A percentile compares a stretch with the other conserved stretches of the same genome.
These are phyloP conservation scores for Lolium rigidum DNA, from an alignment of 176 grass and related monocot species.

Conservation along the genomic window DNA sequence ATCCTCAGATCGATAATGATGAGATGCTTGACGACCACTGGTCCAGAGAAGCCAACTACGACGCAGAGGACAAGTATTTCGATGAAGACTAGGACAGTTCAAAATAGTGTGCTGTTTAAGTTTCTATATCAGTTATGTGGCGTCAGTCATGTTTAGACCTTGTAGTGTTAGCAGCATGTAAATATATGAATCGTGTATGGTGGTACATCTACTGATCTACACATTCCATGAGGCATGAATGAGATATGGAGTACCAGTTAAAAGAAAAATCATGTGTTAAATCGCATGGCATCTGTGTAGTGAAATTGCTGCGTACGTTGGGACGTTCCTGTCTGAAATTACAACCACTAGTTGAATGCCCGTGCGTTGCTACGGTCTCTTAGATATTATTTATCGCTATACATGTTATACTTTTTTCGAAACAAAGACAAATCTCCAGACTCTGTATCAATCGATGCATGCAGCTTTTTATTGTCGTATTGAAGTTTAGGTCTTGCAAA, in stretches of 20 bases:
- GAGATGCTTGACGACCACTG: slow-evolving; percentile 90
- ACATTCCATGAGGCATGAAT: neutral
- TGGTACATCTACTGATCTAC: neutral
- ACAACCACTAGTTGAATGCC: neutral
- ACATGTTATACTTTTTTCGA: no score
- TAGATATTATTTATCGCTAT: neutral
- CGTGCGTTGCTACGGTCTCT: no score
- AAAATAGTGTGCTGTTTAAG: neutral
- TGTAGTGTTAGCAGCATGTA: slow-evolving; percentile 12
- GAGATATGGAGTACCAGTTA: neutral
- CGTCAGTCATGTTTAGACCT: neutral
- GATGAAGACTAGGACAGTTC: slow-evolving; percentile 61
- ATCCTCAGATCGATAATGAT: slow-evolving; percentile 78
- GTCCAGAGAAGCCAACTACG: slow-evolving; percentile 84
- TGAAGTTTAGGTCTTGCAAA: no score
- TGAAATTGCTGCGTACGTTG: neutral
- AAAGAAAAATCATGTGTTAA: no score
- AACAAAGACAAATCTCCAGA: no score
- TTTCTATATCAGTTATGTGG: neutral
- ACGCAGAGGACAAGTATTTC: slow-evolving; percentile 84
- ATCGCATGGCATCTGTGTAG: neutral
- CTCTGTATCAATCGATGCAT: no score
- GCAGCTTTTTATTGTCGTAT: no score
- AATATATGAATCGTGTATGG: neutral
- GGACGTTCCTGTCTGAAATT: neutral